Percentiles rank a stretch among this genome's conserved stretches.
phyloP scores from a whole-genome alignment of 176 grass and related monocot species.

The Thalia dealbata region DNA sequence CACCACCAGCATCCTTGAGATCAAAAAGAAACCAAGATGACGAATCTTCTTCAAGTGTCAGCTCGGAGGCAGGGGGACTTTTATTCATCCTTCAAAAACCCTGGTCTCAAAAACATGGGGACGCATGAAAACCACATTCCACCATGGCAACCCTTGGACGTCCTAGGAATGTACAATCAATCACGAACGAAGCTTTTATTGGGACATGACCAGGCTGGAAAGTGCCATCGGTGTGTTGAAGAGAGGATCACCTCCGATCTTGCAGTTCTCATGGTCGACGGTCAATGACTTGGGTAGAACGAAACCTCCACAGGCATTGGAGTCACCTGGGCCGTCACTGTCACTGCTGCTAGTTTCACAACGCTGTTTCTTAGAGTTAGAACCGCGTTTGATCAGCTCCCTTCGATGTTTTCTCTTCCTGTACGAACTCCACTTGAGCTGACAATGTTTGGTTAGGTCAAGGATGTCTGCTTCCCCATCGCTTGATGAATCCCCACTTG shows the following conservation, averaged over 20 bases:
- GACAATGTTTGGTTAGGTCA: slow-evolving; percentile 47
- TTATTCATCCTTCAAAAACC: slow-evolving; percentile 16
- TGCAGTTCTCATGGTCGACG: slow-evolving; percentile 51
- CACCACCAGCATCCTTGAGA: neutral
- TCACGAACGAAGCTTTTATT: slow-evolving; percentile 27
- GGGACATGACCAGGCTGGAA: slow-evolving; percentile 73
- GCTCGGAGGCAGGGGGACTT: neutral
- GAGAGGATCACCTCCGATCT: slow-evolving; percentile 39
- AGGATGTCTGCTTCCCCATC: slow-evolving; percentile 22
- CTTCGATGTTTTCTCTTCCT: slow-evolving; percentile 54
- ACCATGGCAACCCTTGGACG: slow-evolving; percentile 11
- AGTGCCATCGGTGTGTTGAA: slow-evolving; percentile 31
- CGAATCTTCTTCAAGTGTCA: neutral
- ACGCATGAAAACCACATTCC: slow-evolving; percentile 66
- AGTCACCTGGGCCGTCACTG: slow-evolving; percentile 29
- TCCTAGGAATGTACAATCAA: neutral
- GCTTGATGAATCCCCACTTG: slow-evolving; percentile 17
- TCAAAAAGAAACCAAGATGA: slow-evolving; percentile 2
- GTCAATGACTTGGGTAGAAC: slow-evolving; percentile 30
- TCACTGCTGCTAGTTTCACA: slow-evolving; percentile 45
- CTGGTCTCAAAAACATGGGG: slow-evolving; percentile 29
- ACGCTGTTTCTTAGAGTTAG: slow-evolving; percentile 26
- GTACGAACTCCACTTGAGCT: slow-evolving; percentile 50
- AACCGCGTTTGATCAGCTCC: slow-evolving; percentile 15
- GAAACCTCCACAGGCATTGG: slow-evolving; percentile 34